Percentiles rank a stretch among this genome's conserved stretches.
Conservation (phyloP, 257 asterid genomes). For the Solanum pinnatisectum region DNA sequence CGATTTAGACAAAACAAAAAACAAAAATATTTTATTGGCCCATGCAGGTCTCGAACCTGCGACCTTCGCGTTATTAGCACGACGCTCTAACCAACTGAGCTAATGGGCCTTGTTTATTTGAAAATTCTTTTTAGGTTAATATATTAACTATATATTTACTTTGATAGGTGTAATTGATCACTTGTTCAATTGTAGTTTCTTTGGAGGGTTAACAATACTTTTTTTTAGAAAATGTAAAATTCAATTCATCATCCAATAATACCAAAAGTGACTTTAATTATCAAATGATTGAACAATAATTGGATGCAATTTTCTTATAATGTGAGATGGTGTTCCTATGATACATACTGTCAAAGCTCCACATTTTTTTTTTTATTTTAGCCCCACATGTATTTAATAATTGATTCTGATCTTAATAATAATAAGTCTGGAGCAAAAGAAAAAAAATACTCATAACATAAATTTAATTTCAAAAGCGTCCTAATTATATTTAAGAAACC, state of each 20-base stretch:
- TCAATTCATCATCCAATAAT: neutral
- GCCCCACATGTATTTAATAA: no score
- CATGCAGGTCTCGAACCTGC: slow-evolving; percentile 36
- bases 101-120: neutral
- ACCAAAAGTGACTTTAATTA: neutral
- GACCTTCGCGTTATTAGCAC: slow-evolving; percentile 37
- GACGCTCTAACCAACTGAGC: slow-evolving; percentile 35
- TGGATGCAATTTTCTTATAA: neutral
- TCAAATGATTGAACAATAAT: neutral
- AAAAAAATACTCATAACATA: no score
- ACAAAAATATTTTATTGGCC: neutral
- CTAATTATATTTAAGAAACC: neutral
- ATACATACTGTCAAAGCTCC: neutral
- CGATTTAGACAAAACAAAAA: neutral
- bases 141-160: no score
- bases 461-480: no score
- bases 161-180: no score
- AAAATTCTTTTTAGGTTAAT: neutral
- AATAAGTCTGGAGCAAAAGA: no score
- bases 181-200: no score
- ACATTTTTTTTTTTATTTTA: no score
- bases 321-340: neutral
- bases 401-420: no score
- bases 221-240: neutral
- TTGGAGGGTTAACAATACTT: no score